phyloP scores from a whole-genome alignment of 164 flowering plant genomes.

The Sextonia rubra region DNA sequence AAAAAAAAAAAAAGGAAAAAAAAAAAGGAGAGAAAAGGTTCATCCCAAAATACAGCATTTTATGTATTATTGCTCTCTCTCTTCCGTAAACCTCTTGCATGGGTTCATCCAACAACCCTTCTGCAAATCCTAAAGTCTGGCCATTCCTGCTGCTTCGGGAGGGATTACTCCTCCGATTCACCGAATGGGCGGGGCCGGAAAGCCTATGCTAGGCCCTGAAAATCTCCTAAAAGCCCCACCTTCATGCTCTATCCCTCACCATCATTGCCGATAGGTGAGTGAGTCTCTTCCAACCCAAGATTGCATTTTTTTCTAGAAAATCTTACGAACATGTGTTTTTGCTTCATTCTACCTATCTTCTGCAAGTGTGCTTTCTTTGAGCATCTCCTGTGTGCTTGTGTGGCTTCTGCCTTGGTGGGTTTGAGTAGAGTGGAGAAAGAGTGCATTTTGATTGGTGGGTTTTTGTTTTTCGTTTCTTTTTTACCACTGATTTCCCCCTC shows the following conservation, averaged over 20 bases:
- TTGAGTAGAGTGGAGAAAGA: neutral
- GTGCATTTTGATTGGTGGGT: conserved; percentile 2
- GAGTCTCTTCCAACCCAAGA: neutral
- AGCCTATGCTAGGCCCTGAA: conserved; percentile 9
- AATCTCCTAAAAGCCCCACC: conserved; percentile 11
- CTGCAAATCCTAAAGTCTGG: conserved; percentile 18
- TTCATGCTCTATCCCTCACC: conserved; percentile 1
- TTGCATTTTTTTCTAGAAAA: neutral
- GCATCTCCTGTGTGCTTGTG: neutral
- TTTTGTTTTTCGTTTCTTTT: neutral
- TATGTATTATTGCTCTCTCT: neutral
- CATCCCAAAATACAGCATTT: neutral
- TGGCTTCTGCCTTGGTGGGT: neutral
- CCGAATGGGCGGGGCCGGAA: conserved; percentile 20
- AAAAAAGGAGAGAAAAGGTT: neutral
- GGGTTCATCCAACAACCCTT: conserved; percentile 15
- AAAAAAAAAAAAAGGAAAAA: no score
- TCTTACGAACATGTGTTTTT: neutral
- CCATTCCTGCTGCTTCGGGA: conserved; percentile 15
- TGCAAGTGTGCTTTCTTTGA: neutral
- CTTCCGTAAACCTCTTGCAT: conserved; percentile 6
- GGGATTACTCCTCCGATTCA: conserved; percentile 24
- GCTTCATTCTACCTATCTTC: neutral
- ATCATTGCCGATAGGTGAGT: conserved; percentile 17
- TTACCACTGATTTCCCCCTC: neutral